phyloP scores from a whole-genome alignment of 2,329 filamentous ascomycete genomes.

The Didymosphaeria variabile region DNA sequence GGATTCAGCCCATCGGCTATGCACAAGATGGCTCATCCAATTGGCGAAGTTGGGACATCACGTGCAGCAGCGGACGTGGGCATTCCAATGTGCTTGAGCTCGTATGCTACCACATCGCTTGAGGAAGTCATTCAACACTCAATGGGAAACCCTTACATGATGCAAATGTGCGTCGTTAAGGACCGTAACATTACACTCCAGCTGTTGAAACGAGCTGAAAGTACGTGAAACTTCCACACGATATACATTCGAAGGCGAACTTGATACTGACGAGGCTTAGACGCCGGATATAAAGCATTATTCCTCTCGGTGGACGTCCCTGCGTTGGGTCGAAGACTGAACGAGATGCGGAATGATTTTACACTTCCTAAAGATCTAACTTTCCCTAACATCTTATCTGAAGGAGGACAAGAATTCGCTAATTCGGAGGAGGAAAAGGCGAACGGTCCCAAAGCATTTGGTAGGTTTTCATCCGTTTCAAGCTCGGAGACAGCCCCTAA shows the following conservation, averaged over 20 bases:
- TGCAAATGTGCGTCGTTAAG: conserved; percentile 64
- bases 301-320: conserved; percentile 66
- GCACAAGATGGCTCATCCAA: conserved; percentile 70
- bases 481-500: not conserved
- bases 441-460: conserved; percentile 28
- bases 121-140: conserved; percentile 67
- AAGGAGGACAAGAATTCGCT: conserved; percentile 28
- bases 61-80: conserved; percentile 65
- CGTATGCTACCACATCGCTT: conserved; percentile 67
- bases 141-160: conserved; percentile 54
- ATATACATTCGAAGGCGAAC: not conserved
- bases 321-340: conserved; percentile 43
- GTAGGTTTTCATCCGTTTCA: not conserved
- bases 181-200: conserved; percentile 56
- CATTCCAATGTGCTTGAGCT: conserved; percentile 71
- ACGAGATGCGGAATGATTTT: conserved; percentile 53
- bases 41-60: conserved; percentile 69
- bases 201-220: conserved; percentile 55
- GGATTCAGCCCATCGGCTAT: conserved; percentile 67
- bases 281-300: conserved; percentile 58
- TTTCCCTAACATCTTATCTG: conserved; percentile 55
- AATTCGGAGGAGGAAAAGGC: conserved; percentile 26
- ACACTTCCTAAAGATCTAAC: conserved; percentile 51
- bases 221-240: conserved; percentile 38
- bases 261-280: conserved; percentile 12